A percentile compares a stretch with the other conserved stretches of the same genome.
Evolutionary conservation across 2,329 filamentous ascomycete genomes (phyloP).

Genomic region (Sphaerostilbella broomeana): DNA sequence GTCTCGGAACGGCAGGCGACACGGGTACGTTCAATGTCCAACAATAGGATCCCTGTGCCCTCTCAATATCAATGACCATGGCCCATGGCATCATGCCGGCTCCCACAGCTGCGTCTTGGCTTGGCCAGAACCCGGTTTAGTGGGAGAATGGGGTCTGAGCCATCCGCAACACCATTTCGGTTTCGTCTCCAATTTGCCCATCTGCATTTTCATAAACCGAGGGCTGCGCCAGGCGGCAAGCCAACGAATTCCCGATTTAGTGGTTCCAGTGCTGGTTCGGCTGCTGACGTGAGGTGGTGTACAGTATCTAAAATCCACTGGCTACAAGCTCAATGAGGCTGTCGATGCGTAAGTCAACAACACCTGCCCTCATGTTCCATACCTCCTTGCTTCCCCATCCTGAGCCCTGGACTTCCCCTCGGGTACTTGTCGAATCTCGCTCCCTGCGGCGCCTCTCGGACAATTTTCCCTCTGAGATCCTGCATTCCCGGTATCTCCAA

Average conservation of each 20-base stretch:
- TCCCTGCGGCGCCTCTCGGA: conserved; percentile 18
- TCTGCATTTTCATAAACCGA: conserved; percentile 3
- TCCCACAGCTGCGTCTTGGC: conserved; percentile 6
- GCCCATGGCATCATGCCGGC: conserved; percentile 4
- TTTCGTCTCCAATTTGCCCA: conserved; percentile 6
- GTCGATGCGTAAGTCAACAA: conserved; percentile 49
- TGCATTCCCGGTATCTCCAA: conserved; percentile 13
- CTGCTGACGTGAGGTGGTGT: conserved; percentile 10
- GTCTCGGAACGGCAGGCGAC: conserved; percentile 37
- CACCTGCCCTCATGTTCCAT: conserved; percentile 9
- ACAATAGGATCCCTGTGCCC: conserved; percentile 1
- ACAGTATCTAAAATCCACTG: conserved; percentile 42
- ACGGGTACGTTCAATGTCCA: conserved; percentile 32
- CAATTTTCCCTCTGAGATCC: conserved; percentile 18
- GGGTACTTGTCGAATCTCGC: conserved; percentile 12
- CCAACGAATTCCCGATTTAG: conserved; percentile 6
- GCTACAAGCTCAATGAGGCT: conserved; percentile 47
- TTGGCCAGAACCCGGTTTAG: conserved; percentile 9
- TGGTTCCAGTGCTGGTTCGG: conserved; percentile 6
- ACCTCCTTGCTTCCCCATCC: not conserved
- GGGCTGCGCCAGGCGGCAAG: conserved; percentile 6
- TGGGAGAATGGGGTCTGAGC: conserved; percentile 10
- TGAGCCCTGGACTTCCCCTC: conserved; percentile 6
- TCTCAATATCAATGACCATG: conserved; percentile 3
- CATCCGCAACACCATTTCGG: conserved; percentile 7